Conservation (phyloP, 176 grass and related monocot genomes). For the Saccharum spontaneum region DNA sequence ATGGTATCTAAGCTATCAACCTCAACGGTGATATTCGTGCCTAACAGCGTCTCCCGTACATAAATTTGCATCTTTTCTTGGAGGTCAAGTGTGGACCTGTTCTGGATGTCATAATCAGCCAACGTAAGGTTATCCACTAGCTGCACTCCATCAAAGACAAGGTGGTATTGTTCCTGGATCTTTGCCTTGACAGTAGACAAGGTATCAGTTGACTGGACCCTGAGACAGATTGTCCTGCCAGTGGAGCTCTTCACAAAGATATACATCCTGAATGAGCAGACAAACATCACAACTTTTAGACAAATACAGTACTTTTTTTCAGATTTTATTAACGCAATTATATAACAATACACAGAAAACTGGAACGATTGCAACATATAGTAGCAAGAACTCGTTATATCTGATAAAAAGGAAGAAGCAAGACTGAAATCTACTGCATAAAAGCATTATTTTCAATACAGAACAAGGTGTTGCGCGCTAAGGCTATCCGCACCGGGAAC, state of each 20-base stretch:
- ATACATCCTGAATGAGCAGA: background rate
- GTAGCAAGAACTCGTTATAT: too few relatives aligned
- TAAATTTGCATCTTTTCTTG: conserved; percentile 1
- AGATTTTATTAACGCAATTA: too few relatives aligned
- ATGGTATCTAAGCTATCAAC: conserved; percentile 1
- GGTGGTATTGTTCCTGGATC: background rate
- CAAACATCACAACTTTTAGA: background rate
- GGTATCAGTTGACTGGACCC: background rate
- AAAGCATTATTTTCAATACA: too few relatives aligned
- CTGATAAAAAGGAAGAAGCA: too few relatives aligned
- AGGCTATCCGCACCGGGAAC: too few relatives aligned
- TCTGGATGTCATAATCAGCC: background rate
- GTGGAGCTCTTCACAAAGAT: background rate
- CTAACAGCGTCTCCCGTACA: background rate
- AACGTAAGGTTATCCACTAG: background rate
- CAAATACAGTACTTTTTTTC: background rate
- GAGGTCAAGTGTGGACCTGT: background rate
- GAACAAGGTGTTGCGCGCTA: too few relatives aligned
- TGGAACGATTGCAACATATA: too few relatives aligned
- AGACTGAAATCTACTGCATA: too few relatives aligned
- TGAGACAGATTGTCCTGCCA: background rate
- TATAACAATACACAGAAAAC: too few relatives aligned
- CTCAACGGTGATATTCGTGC: background rate
- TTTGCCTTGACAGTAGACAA: background rate
- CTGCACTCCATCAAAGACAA: background rate